Evolutionary conservation across 768 basidiomycete species (phyloP).

Genomic region (Asterophora parasitica): DNA sequence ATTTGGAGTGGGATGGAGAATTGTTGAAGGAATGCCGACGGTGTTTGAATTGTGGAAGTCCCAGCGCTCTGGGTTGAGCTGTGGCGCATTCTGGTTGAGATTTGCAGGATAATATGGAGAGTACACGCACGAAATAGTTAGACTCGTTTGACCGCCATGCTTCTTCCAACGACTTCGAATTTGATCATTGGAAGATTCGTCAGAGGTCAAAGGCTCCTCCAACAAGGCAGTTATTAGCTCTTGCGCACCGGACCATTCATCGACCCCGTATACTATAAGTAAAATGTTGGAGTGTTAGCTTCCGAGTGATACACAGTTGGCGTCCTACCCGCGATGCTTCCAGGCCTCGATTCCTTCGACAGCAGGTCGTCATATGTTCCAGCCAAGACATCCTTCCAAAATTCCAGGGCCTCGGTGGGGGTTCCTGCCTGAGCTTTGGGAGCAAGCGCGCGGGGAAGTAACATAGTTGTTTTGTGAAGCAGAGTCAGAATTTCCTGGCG

Average conservation of each 20-base stretch:
- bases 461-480: conserved; percentile 42
- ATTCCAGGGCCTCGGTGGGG: conserved; percentile 26
- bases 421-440: conserved; percentile 2
- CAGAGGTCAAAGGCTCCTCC: conserved; percentile 64
- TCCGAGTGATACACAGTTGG: neutral
- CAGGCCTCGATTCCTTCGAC: conserved; percentile 27
- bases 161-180: conserved; percentile 49
- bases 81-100: conserved; percentile 4
- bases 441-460: conserved; percentile 43
- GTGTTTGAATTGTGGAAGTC: conserved; percentile 24
- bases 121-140: conserved; percentile 36
- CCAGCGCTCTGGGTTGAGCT: conserved; percentile 8
- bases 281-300: neutral
- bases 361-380: conserved; percentile 31
- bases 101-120: conserved; percentile 30
- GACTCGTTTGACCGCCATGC: conserved; percentile 16
- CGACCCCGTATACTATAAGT: conserved; percentile 52
- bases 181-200: conserved; percentile 34
- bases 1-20: conserved; percentile 49
- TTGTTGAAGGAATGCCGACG: conserved; percentile 53
- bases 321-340: conserved; percentile 47
- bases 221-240: conserved; percentile 68
- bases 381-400: conserved; percentile 45
- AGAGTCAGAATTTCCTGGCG: conserved; percentile 35
- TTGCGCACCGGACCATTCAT: conserved; percentile 47